Evolutionary conservation across 352 stramenopile genomes (phyloP), one percentile per base, ranked within the genome.

Genomic region (Globisporangium yorkense): DNA sequence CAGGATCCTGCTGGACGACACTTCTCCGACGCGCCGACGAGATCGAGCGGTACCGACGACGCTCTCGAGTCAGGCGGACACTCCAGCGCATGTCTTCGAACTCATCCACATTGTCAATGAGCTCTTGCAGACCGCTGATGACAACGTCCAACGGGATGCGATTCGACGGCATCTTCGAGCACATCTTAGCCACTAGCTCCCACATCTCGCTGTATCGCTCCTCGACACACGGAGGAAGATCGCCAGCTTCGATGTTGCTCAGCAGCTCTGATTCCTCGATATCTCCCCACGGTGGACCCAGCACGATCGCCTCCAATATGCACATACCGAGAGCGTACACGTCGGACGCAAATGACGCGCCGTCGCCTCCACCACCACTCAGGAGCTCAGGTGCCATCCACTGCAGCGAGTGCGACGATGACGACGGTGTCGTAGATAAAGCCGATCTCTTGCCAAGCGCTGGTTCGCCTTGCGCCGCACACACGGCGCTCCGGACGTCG

Each of bases 271-370:
- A 33, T 9, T 56, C 50, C n/a, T 56, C 50, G 18, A 56, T 9
- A 2, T 29, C 20, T 31, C 50, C 50, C 50, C 50, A 56, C 10
- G 50, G 50, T 9, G 35, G 50, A 56, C 50, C 50, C 35, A 47
- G 35, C n/a, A 13, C 20, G 21, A 59, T 52, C 15, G 54, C 54
- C 52, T 66, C 60, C 6, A 66, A 10, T 9, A 66, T 54, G 27
- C 54, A 62, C 60, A 66, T 66, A 1, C 60, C 54, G 20, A 66
- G 49, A 13, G 54, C 55, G 37, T 54, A 66, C 12, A 66, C 54
- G 21, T 66, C 60, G 13, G 54, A 62, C 12, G 46, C 48, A 18
- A 51, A 45, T 43, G 37, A 40, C 47, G 12, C 21, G 50, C 45
- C 27, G 24, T 15, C 45, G 10, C 39, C 33, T 29, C 18, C 33